These are phyloP conservation scores for Zygosaccharomyces lentus DNA, from an alignment of 805 yeast genomes.

Conservation along the genomic window DNA sequence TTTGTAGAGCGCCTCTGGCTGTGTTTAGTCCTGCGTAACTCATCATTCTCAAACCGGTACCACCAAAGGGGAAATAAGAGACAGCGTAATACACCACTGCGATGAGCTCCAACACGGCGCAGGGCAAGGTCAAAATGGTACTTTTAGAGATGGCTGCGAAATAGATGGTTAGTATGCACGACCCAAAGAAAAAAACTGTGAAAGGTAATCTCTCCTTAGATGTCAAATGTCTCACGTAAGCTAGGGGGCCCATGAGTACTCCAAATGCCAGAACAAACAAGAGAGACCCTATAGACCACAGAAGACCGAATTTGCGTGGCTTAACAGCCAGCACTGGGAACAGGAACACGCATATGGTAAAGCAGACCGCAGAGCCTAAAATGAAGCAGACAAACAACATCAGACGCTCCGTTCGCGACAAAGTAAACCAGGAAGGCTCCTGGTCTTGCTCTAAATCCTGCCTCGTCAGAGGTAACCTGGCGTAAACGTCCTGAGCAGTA, in stretches of 20 bases:
- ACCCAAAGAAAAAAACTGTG: constrained; percentile 72
- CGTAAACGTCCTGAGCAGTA: constrained; percentile 54
- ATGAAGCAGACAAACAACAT: constrained; percentile 74
- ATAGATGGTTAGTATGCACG: constrained; percentile 73
- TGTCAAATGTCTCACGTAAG: constrained; percentile 66
- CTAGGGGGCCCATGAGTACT: constrained; percentile 85
- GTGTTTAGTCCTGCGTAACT: constrained; percentile 54
- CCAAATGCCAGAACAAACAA: constrained; percentile 88
- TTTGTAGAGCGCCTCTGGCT: constrained; percentile 40
- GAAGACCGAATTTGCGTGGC: constrained; percentile 84
- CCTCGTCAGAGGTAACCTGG: constrained; percentile 59
- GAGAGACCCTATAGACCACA: constrained; percentile 90
- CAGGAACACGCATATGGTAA: constrained; percentile 71
- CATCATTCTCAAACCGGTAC: constrained; percentile 61
- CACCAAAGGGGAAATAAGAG: constrained; percentile 95
- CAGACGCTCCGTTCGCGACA: constrained; percentile 76
- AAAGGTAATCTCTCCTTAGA: constrained; percentile 77
- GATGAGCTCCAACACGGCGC: constrained; percentile 71
- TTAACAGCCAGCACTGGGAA: constrained; percentile 86
- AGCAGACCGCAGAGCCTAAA: constrained; percentile 73
- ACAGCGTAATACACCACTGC: constrained; percentile 88
- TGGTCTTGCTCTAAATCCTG: constrained; percentile 44
- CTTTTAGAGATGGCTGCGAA: constrained; percentile 65
- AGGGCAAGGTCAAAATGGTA: constrained; percentile 69
- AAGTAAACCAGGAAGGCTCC: constrained; percentile 73